A percentile compares a stretch with the other conserved stretches of the same genome.
phyloP scores from a whole-genome alignment of 768 basidiomycete species.

The Rhizopogon vulgaris region DNA sequence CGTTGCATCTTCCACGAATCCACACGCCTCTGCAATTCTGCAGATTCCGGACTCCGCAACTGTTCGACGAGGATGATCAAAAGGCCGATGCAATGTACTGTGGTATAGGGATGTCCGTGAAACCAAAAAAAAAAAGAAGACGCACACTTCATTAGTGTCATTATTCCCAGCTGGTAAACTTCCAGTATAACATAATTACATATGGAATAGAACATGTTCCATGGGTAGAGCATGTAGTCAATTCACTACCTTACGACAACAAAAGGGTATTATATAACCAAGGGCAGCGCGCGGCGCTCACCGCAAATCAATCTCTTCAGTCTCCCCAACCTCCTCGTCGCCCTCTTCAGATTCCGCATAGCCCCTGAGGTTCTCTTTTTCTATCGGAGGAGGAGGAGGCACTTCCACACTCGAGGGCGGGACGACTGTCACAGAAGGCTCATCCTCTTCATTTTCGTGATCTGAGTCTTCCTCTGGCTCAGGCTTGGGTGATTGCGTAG shows the following conservation, averaged over 20 bases:
- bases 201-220: no score
- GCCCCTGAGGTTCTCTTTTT: constrained; percentile 53
- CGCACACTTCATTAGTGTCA: no score
- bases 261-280: background rate
- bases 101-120: no score
- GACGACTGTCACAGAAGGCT: constrained; percentile 29
- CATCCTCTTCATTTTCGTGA: constrained; percentile 7
- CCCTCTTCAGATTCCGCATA: constrained; percentile 45
- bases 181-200: no score
- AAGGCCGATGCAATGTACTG: no score
- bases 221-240: background rate
- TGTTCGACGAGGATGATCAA: no score
- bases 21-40: no score
- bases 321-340: constrained; percentile 76
- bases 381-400: constrained; percentile 72
- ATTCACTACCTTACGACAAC: background rate
- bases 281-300: constrained; percentile 9
- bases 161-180: no score
- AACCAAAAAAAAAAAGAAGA: no score
- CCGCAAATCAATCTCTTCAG: constrained; percentile 62
- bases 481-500: constrained; percentile 14
- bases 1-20: no score
- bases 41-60: no score
- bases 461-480: constrained; percentile 5
- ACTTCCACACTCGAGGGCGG: constrained; percentile 67